Percentiles rank a stretch among this genome's conserved stretches.
These are phyloP conservation scores for Aspergillus indologenus DNA, from an alignment of 495 filamentous ascomycete species.

Conservation along the genomic window DNA sequence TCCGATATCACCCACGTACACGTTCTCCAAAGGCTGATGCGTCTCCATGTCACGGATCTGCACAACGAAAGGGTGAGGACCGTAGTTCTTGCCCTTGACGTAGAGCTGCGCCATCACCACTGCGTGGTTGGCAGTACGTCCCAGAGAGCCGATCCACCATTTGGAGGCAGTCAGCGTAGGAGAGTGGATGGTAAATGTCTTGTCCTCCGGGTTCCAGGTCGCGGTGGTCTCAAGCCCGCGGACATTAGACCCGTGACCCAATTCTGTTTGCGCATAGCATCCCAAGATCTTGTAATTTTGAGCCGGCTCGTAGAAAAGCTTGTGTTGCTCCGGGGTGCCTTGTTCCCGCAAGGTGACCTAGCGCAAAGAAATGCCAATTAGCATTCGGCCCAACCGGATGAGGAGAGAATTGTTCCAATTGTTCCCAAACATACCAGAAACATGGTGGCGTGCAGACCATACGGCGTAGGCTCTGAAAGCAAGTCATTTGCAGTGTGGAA, in stretches of 20 bases:
- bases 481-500: conserved; percentile 56
- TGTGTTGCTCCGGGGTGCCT: conserved; percentile 65
- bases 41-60: conserved; percentile 69
- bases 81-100: conserved; percentile 60
- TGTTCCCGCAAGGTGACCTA: conserved; percentile 66
- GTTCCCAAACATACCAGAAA: conserved; percentile 59
- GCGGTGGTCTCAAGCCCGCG: conserved; percentile 71
- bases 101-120: conserved; percentile 71
- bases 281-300: conserved; percentile 65
- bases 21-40: conserved; percentile 65
- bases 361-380: conserved; percentile 9
- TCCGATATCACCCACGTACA: conserved; percentile 71
- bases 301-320: conserved; percentile 63
- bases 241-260: conserved; percentile 74
- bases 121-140: conserved; percentile 69
- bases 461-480: conserved; percentile 64
- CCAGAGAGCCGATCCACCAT: conserved; percentile 77
- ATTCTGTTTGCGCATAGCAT: conserved; percentile 74
- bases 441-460: conserved; percentile 65
- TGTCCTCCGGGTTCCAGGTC: conserved; percentile 63
- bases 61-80: conserved; percentile 74
- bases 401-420: background rate
- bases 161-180: conserved; percentile 67
- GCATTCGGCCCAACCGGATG: background rate
- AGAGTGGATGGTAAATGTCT: conserved; percentile 67